These are phyloP conservation scores for Eimeria mitis DNA, from an alignment of 169 alveolate species.

Conservation along the genomic window DNA sequence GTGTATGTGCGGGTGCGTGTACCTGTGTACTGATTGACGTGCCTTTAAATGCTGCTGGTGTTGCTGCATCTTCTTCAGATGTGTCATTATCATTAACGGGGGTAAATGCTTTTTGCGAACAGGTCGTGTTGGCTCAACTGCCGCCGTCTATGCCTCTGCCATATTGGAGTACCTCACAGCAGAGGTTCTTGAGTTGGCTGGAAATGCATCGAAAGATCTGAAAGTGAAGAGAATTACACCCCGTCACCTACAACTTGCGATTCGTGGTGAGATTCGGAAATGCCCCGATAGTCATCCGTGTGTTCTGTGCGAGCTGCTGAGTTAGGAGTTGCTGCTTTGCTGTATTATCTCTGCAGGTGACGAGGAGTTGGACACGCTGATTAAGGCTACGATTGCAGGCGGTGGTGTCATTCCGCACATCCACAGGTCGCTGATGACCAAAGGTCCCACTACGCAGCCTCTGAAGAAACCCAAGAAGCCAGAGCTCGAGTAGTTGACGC, in stretches of 20 bases:
- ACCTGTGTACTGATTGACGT: neutral
- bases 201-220: conserved; percentile 99
- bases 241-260: conserved; percentile 98
- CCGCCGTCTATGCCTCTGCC: conserved; percentile 99
- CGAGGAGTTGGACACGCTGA: conserved; percentile 98
- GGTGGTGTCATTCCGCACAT: conserved; percentile 99
- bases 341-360: conserved; percentile 94
- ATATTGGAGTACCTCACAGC: conserved; percentile 99
- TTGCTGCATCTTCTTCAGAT: neutral
- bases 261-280: conserved; percentile 77
- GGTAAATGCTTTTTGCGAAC: neutral
- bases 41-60: neutral
- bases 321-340: neutral
- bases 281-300: neutral
- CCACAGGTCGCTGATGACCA: conserved; percentile 88
- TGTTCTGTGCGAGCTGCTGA: neutral
- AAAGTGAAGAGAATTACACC: conserved; percentile 98
- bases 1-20: neutral
- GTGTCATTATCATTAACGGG: neutral
- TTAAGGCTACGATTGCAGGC: conserved; percentile 99
- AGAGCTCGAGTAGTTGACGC: conserved; percentile 1
- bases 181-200: conserved; percentile 99
- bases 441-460: conserved; percentile 81
- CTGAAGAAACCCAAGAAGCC: conserved; percentile 78
- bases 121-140: conserved; percentile 99